Conservation (phyloP, 805 yeast genomes). For the Danielia reshetovae region DNA sequence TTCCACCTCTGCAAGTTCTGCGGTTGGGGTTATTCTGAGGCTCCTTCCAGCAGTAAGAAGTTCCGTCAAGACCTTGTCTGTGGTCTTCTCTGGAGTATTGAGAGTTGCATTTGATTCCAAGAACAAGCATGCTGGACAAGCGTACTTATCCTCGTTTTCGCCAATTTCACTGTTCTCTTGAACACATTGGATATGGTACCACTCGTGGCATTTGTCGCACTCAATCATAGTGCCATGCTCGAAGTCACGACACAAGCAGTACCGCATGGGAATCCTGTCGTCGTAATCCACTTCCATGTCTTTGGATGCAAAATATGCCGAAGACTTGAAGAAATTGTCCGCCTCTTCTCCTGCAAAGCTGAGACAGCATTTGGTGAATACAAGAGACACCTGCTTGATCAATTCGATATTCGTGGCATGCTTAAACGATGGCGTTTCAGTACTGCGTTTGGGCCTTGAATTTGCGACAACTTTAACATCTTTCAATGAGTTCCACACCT, state of each 20-base stretch:
- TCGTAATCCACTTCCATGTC: conserved; percentile 8
- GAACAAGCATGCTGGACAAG: conserved; percentile 13
- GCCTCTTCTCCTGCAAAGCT: conserved; percentile 23
- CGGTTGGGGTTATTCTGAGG: conserved; percentile 3
- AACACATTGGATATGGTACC: conserved; percentile 66
- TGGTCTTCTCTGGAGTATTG: too few species aligned
- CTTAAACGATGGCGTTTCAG: conserved; percentile 11
- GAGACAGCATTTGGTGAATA: conserved; percentile 20
- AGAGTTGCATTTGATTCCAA: not conserved
- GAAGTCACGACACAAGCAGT: conserved; percentile 59
- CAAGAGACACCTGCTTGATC: conserved; percentile 16
- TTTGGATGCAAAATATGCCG: conserved; percentile 18
- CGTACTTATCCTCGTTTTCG: conserved; percentile 13
- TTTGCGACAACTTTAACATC: conserved; percentile 10
- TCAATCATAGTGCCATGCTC: conserved; percentile 65
- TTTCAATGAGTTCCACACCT: conserved; percentile 14
- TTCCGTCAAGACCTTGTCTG: not conserved
- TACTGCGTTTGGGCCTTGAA: conserved; percentile 14
- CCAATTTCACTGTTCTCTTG: conserved; percentile 9
- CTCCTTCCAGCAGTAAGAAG: conserved; percentile 1
- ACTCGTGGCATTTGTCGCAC: conserved; percentile 66
- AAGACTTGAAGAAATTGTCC: conserved; percentile 24
- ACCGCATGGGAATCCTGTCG: conserved; percentile 19
- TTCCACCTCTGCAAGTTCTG: conserved; percentile 6
- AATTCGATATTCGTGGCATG: conserved; percentile 18